phyloP scores from a whole-genome alignment of 2,329 filamentous ascomycete genomes.

The Alternaria longipes region DNA sequence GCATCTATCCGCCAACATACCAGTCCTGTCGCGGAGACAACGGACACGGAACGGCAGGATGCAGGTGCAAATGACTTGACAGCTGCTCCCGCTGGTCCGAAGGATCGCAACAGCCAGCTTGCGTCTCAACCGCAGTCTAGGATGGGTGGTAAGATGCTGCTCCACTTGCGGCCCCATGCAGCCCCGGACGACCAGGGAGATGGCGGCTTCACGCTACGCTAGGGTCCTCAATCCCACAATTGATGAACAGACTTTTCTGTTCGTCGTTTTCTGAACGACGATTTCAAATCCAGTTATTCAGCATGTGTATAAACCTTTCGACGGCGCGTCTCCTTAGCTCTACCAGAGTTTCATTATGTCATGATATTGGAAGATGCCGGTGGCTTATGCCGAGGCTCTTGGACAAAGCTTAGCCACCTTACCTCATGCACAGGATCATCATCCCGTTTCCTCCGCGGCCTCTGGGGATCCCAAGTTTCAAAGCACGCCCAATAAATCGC shows the following conservation, averaged over 20 bases:
- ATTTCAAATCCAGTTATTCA: constrained; percentile 2
- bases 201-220: constrained; percentile 20
- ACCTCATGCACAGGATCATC: constrained; percentile 34
- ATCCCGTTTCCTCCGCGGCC: constrained; percentile 22
- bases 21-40: background rate
- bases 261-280: constrained; percentile 5
- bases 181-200: constrained; percentile 19
- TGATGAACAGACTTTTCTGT: constrained; percentile 5
- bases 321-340: background rate
- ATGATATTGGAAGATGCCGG: constrained; percentile 26
- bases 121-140: constrained; percentile 24
- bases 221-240: constrained; percentile 7
- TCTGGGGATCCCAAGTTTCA: constrained; percentile 11
- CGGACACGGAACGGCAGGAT: constrained; percentile 23
- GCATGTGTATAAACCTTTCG: background rate
- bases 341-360: constrained; percentile 23
- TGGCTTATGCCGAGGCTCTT: constrained; percentile 40
- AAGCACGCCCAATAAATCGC: constrained; percentile 20
- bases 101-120: constrained; percentile 25
- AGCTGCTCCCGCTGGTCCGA: constrained; percentile 37
- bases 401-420: constrained; percentile 40
- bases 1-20: background rate
- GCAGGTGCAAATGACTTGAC: constrained; percentile 22
- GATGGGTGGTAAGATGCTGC: constrained; percentile 23
- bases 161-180: constrained; percentile 20